Evolutionary conservation across 257 asterid genomes (phyloP).

Genomic region (Solanum pennellii): DNA sequence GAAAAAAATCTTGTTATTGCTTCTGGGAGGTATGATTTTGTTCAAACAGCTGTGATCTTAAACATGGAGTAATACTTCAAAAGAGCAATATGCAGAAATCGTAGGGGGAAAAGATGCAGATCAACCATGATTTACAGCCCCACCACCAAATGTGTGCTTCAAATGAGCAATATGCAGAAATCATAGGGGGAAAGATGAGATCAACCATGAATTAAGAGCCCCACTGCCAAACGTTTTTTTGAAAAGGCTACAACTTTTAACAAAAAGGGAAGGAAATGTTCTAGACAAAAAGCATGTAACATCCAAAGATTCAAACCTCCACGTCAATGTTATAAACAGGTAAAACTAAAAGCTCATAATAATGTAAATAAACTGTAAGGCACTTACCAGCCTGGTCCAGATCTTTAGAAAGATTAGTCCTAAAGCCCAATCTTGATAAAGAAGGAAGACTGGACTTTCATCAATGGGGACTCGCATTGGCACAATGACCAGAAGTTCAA

Average conservation of each 20-base stretch:
- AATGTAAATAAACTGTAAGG: neutral
- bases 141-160: neutral
- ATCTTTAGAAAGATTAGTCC: conserved; percentile 91
- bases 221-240: neutral
- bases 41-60: neutral
- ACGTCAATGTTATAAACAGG: neutral
- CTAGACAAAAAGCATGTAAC: neutral
- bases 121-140: neutral
- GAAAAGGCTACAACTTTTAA: neutral
- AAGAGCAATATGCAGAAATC: neutral
- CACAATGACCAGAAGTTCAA: conserved; percentile 89
- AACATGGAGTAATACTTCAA: neutral
- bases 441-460: conserved; percentile 92
- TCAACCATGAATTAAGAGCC: neutral
- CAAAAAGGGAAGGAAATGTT: neutral
- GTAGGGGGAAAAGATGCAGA: neutral
- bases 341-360: neutral
- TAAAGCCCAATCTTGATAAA: conserved; percentile 98
- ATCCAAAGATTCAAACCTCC: neutral
- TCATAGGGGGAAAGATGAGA: neutral
- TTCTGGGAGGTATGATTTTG: neutral
- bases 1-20: neutral
- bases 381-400: conserved; percentile 97
- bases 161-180: neutral
- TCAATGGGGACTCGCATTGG: conserved; percentile 98